These are phyloP conservation scores for Proliferodiscus dingleyae DNA, from an alignment of 2,329 filamentous ascomycete species.

Conservation along the genomic window DNA sequence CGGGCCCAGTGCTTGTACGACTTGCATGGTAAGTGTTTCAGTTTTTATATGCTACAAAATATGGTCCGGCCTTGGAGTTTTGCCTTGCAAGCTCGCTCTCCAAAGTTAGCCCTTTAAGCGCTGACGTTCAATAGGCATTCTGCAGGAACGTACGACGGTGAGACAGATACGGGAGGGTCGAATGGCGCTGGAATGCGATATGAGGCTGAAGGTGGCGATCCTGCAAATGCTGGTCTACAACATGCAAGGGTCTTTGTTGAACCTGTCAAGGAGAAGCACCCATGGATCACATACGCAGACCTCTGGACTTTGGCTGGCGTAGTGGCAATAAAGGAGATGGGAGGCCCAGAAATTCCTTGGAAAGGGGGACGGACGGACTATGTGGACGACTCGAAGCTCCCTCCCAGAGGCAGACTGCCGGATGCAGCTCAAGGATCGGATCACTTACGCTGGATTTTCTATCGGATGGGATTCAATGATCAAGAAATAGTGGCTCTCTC, in stretches of 20 bases:
- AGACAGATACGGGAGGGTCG: slow-evolving; percentile 56
- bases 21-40: slow-evolving; percentile 50
- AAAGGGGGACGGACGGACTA: slow-evolving; percentile 55
- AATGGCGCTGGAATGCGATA: slow-evolving; percentile 65
- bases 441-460: slow-evolving; percentile 51
- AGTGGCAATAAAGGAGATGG: slow-evolving; percentile 55
- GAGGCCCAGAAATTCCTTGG: slow-evolving; percentile 54
- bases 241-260: slow-evolving; percentile 61
- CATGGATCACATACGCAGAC: slow-evolving; percentile 62
- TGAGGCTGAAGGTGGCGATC: slow-evolving; percentile 58
- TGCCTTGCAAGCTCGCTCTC: no score
- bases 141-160: slow-evolving; percentile 56
- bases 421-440: slow-evolving; percentile 50
- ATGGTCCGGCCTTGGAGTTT: background rate
- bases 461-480: slow-evolving; percentile 56
- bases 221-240: slow-evolving; percentile 60
- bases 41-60: background rate
- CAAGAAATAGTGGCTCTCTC: slow-evolving; percentile 54
- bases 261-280: slow-evolving; percentile 52
- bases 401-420: slow-evolving; percentile 52
- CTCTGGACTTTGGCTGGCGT: slow-evolving; percentile 60
- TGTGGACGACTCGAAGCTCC: slow-evolving; percentile 55
- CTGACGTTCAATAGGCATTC: slow-evolving; percentile 45
- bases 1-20: slow-evolving; percentile 58
- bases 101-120: background rate